Percentiles rank a stretch among this genome's conserved stretches.
phyloP scores from a whole-genome alignment of 768 basidiomycete genomes.

The Tulasnella calospora region DNA sequence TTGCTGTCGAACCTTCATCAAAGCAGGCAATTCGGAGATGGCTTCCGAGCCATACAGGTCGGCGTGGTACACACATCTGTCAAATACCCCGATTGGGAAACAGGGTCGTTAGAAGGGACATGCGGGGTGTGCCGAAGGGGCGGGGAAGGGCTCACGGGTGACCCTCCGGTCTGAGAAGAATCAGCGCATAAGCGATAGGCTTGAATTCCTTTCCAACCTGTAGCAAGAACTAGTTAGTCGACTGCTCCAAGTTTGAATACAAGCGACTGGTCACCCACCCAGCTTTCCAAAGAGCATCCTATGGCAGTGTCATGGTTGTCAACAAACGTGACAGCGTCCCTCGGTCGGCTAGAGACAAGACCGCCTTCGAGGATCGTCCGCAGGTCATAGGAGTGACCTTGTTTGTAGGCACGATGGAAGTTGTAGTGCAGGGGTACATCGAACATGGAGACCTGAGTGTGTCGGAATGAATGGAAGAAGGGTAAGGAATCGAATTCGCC shows the following conservation, averaged over 20 bases:
- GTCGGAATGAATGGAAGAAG: background rate
- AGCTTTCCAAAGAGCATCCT: conserved; percentile 76
- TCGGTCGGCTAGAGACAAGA: conserved; percentile 60
- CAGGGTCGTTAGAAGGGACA: background rate
- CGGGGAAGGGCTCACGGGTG: conserved; percentile 54
- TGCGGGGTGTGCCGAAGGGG: background rate
- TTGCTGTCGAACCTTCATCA: conserved; percentile 58
- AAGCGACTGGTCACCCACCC: conserved; percentile 48
- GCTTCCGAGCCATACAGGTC: conserved; percentile 55
- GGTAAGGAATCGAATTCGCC: background rate
- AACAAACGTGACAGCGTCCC: conserved; percentile 84
- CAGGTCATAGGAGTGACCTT: conserved; percentile 65
- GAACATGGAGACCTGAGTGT: conserved; percentile 71
- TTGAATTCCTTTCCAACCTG: conserved; percentile 71
- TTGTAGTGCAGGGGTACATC: conserved; percentile 87
- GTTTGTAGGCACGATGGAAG: conserved; percentile 69
- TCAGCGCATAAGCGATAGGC: conserved; percentile 74
- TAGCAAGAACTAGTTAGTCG: background rate
- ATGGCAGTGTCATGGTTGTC: conserved; percentile 72
- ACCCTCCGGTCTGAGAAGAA: conserved; percentile 63
- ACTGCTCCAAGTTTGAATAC: background rate
- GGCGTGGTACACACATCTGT: conserved; percentile 82
- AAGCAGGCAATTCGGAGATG: conserved; percentile 47
- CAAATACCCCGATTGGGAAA: background rate
- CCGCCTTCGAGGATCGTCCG: conserved; percentile 66